A percentile compares a stretch with the other conserved stretches of the same genome.
Conservation (phyloP, 345 rosid genomes). For the Cardiospermum halicacabum region DNA sequence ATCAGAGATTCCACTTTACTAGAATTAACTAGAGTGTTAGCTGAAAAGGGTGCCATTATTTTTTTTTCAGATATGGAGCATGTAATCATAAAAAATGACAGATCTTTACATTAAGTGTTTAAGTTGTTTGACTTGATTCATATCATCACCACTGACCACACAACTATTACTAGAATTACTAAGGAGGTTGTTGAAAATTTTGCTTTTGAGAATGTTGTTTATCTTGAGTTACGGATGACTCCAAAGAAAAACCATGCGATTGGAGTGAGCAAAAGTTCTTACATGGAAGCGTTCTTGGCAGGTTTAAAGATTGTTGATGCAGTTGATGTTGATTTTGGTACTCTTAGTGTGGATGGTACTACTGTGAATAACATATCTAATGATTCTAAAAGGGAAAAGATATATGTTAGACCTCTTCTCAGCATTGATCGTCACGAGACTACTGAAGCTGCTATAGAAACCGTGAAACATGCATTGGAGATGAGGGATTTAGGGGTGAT, state of each 20-base stretch:
- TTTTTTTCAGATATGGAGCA: slow-evolving; percentile 79
- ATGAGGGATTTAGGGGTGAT: slow-evolving; percentile 73
- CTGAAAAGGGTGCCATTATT: slow-evolving; percentile 54
- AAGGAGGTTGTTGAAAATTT: slow-evolving; percentile 94
- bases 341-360: slow-evolving; percentile 18
- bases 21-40: slow-evolving; percentile 77
- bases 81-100: slow-evolving; percentile 69
- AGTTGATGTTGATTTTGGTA: slow-evolving; percentile 56
- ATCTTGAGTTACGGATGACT: slow-evolving; percentile 86
- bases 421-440: slow-evolving; percentile 94
- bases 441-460: slow-evolving; percentile 85
- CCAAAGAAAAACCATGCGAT: slow-evolving; percentile 88
- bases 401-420: slow-evolving; percentile 86
- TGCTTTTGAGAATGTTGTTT: slow-evolving; percentile 83
- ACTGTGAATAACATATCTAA: slow-evolving; percentile 23
- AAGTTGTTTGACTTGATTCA: slow-evolving; percentile 86
- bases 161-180: slow-evolving; percentile 75
- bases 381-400: slow-evolving; percentile 52
- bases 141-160: slow-evolving; percentile 73
- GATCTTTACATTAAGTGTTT: slow-evolving; percentile 76
- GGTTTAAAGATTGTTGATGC: slow-evolving; percentile 58
- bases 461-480: slow-evolving; percentile 86
- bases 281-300: slow-evolving; percentile 83
- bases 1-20: slow-evolving; percentile 82
- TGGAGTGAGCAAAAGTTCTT: slow-evolving; percentile 91